These are phyloP conservation scores for Alisma plantagoaquatica DNA, from an alignment of 106 monocot genomes.

Conservation along the genomic window DNA sequence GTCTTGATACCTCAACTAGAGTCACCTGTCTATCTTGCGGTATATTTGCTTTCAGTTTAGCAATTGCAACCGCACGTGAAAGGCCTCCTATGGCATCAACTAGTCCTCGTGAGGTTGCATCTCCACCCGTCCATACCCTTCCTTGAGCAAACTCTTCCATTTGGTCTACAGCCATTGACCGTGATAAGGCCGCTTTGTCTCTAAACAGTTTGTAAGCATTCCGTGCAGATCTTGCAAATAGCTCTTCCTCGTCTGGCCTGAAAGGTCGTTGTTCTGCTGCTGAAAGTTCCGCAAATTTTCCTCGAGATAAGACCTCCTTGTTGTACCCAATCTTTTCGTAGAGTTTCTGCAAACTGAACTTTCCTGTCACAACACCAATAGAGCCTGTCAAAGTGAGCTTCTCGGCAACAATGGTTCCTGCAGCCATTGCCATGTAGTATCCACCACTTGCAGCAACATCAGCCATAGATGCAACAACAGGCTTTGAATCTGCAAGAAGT, in stretches of 20 bases:
- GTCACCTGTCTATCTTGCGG: conserved; percentile 59
- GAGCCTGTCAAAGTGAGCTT: conserved; percentile 94
- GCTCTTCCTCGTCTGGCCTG: conserved; percentile 85
- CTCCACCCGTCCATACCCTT: conserved; percentile 84
- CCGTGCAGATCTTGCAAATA: conserved; percentile 67
- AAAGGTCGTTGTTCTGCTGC: conserved; percentile 84
- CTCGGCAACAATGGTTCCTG: conserved; percentile 72
- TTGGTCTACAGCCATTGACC: conserved; percentile 90
- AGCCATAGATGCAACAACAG: conserved; percentile 94
- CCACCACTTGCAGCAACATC: conserved; percentile 99
- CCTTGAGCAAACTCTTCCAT: conserved; percentile 97
- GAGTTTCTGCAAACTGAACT: conserved; percentile 65
- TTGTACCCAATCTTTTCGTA: conserved; percentile 90
- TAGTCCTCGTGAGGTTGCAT: conserved; percentile 64
- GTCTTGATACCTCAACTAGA: conserved; percentile 55
- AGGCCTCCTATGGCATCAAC: conserved; percentile 91
- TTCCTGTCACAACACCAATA: conserved; percentile 96
- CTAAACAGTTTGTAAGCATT: conserved; percentile 60
- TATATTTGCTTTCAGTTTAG: conserved; percentile 81
- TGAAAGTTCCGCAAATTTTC: conserved; percentile 77
- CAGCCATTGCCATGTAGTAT: conserved; percentile 99
- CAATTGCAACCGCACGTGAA: conserved; percentile 82
- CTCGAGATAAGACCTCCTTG: conserved; percentile 86
- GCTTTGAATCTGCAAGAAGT: conserved; percentile 83
- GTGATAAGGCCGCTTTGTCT: conserved; percentile 86